phyloP scores from a whole-genome alignment of 2,329 filamentous ascomycete species.

The Didymosphaeria variabile region DNA sequence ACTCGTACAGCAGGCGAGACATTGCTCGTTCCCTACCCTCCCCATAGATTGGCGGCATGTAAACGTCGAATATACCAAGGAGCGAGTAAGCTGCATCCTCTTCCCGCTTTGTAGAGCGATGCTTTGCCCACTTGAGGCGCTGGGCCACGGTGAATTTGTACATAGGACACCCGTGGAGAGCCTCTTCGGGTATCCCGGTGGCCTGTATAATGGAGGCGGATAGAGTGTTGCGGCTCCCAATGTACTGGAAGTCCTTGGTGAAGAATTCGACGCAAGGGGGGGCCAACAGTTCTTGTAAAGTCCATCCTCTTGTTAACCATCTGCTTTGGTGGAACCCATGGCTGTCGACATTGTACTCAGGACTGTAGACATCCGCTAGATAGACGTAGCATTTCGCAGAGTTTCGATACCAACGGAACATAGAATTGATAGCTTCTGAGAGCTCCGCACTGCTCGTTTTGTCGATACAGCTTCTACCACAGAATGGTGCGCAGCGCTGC shows the following conservation, averaged over 20 bases:
- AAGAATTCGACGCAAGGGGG: neutral
- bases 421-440: neutral
- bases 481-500: too few species aligned
- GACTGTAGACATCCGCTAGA: neutral
- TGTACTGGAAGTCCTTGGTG: neutral
- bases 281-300: neutral
- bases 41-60: neutral
- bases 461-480: neutral
- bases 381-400: neutral
- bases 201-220: neutral
- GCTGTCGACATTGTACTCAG: neutral
- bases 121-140: neutral
- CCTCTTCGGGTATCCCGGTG: neutral
- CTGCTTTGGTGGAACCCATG: neutral
- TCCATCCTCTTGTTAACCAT: neutral
- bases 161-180: neutral
- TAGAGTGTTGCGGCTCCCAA: neutral
- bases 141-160: neutral
- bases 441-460: neutral
- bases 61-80: neutral
- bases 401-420: neutral
- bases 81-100: slow-evolving; percentile 1
- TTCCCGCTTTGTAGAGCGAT: neutral
- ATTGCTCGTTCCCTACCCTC: neutral
- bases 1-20: neutral